A percentile compares a stretch with the other conserved stretches of the same genome.
Evolutionary conservation across 306 rosid genomes (phyloP).

Genomic region (Dalbergia cultrata): DNA sequence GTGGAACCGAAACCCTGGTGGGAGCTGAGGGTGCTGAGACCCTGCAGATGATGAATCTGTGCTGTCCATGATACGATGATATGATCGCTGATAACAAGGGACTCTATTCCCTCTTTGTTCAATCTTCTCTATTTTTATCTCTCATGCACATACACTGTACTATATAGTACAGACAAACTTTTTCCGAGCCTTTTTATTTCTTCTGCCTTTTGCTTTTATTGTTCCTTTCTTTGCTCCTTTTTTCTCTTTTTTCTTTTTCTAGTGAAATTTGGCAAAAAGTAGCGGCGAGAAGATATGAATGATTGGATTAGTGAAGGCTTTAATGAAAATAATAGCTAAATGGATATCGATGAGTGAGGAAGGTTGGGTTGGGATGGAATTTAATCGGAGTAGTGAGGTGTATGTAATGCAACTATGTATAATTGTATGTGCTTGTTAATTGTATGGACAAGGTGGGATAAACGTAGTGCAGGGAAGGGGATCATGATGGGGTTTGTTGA

Average conservation of each 20-base stretch:
- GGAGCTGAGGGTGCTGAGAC: conserved; percentile 46
- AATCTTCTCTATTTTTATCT: not conserved
- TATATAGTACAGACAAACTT: not conserved
- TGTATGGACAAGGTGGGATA: not conserved
- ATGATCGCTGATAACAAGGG: not conserved
- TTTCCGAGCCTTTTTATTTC: conserved; percentile 13
- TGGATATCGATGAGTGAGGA: not conserved
- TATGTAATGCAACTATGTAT: not conserved
- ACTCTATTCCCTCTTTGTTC: not conserved
- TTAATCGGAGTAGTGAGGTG: not conserved
- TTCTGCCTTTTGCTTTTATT: not conserved
- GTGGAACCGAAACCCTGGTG: conserved; percentile 59
- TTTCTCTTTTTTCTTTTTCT: not conserved
- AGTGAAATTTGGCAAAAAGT: conserved; percentile 17
- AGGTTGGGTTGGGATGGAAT: not conserved
- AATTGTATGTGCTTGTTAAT: too few relatives aligned
- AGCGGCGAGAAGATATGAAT: not conserved
- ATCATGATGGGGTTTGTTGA: conserved; percentile 28
- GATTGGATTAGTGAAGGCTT: not conserved
- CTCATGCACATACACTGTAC: conserved; percentile 25
- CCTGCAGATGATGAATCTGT: conserved; percentile 46
- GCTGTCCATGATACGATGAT: conserved; percentile 37
- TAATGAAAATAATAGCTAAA: not conserved
- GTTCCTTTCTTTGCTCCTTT: not conserved
- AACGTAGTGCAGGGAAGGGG: not conserved